Conservation (phyloP, 2,329 filamentous ascomycete species). For the Colletotrichum lentis region DNA sequence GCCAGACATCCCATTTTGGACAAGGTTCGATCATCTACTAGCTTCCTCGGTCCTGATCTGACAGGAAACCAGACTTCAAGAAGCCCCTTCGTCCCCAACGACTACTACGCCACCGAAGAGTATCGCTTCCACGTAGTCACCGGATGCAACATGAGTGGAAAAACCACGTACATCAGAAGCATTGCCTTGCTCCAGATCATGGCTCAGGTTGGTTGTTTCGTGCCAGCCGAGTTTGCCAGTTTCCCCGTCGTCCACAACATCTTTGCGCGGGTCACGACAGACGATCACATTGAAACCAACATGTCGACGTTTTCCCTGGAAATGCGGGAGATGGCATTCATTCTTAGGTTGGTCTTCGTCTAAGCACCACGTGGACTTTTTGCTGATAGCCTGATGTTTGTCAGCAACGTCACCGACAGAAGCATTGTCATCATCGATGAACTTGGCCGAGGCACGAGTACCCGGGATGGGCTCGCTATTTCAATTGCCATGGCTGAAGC, state of each 20-base stretch:
- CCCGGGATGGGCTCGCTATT: slow-evolving; percentile 86
- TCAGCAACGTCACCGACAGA: slow-evolving; percentile 73
- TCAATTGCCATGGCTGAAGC: slow-evolving; percentile 90
- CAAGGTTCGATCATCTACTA: slow-evolving; percentile 54
- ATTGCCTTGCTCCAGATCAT: slow-evolving; percentile 87
- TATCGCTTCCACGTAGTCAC: slow-evolving; percentile 92
- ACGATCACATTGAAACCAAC: slow-evolving; percentile 89
- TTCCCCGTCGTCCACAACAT: slow-evolving; percentile 83
- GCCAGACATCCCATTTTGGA: slow-evolving; percentile 83
- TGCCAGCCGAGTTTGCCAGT: slow-evolving; percentile 84
- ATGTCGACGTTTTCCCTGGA: slow-evolving; percentile 93
- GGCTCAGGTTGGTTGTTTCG: slow-evolving; percentile 91
- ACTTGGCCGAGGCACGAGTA: slow-evolving; percentile 88
- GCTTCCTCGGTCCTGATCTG: background rate
- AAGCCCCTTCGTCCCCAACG: slow-evolving; percentile 82
- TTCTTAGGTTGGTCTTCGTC: slow-evolving; percentile 65
- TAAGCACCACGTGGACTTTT: accelerated
- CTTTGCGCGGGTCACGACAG: slow-evolving; percentile 86
- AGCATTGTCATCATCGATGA: slow-evolving; percentile 91
- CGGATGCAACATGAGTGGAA: slow-evolving; percentile 97
- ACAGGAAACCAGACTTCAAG: background rate
- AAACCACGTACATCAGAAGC: slow-evolving; percentile 91
- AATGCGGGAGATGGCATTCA: slow-evolving; percentile 96
- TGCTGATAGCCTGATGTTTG: background rate
- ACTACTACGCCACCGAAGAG: slow-evolving; percentile 83